Conservation (phyloP, 202 grass and related monocot genomes). For the Bolboschoenoplectus hybrid region DNA sequence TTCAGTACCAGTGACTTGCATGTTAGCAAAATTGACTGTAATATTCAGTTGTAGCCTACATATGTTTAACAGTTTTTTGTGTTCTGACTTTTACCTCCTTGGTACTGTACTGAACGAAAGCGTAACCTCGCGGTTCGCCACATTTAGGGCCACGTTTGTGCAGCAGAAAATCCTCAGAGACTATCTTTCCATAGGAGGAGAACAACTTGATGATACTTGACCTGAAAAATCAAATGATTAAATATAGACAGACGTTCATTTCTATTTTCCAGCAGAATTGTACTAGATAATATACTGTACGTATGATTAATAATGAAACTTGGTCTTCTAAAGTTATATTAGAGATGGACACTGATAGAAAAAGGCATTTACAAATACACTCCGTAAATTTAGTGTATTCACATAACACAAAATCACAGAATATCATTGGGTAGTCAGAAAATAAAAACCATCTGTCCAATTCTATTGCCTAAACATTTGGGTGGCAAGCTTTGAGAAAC, state of each 20-base stretch:
- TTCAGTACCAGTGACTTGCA: not conserved
- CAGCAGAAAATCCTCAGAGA: slow-evolving; percentile 78
- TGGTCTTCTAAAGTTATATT: not conserved
- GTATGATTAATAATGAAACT: not conserved
- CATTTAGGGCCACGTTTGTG: slow-evolving; percentile 78
- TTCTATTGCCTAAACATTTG: not conserved
- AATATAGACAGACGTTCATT: not conserved
- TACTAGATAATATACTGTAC: slow-evolving; percentile 3
- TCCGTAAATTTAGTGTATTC: not conserved
- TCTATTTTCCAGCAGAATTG: not conserved
- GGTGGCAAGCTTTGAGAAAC: not conserved
- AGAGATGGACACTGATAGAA: not conserved
- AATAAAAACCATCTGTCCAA: not conserved
- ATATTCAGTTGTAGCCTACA: not conserved
- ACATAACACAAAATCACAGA: not conserved
- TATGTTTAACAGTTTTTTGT: not conserved
- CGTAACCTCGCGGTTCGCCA: slow-evolving; percentile 90
- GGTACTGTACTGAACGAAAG: slow-evolving; percentile 81
- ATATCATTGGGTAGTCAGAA: not conserved
- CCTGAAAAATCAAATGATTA: slow-evolving; percentile 46
- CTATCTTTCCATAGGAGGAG: slow-evolving; percentile 74
- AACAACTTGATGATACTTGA: slow-evolving; percentile 90
- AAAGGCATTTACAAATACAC: not conserved
- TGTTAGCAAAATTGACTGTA: not conserved
- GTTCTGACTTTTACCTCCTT: slow-evolving; percentile 76